Evolutionary conservation across 2,329 filamentous ascomycete species (phyloP).

Genomic region (Scedosporium apiospermum): DNA sequence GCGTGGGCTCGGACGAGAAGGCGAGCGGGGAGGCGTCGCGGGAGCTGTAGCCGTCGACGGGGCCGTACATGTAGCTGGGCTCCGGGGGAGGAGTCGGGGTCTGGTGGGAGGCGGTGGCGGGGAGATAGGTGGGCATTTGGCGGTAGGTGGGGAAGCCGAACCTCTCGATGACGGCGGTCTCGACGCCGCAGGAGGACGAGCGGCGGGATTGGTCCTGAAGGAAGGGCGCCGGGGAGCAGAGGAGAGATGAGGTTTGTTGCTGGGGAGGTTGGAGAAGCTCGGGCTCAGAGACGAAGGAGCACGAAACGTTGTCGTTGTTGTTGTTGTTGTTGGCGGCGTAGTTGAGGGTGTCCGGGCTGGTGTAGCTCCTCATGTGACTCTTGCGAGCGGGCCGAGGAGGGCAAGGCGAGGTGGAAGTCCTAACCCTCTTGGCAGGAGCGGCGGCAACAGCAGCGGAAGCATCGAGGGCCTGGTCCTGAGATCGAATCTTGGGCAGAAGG

Average conservation of each 20-base stretch:
- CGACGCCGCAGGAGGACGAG: conserved; percentile 58
- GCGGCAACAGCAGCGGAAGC: conserved; percentile 20
- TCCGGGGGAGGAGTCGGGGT: conserved; percentile 9
- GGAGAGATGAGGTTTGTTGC: conserved; percentile 32
- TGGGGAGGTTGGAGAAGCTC: conserved; percentile 16
- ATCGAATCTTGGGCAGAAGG: conserved; percentile 75
- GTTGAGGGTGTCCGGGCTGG: conserved; percentile 48
- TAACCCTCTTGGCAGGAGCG: conserved; percentile 43
- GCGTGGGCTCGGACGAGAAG: conserved; percentile 33
- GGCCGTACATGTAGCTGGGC: background rate
- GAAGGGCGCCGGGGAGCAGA: conserved; percentile 47
- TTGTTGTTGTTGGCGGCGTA: conserved; percentile 16
- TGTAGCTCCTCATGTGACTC: conserved; percentile 48
- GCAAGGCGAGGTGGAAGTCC: conserved; percentile 40
- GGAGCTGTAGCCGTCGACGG: conserved; percentile 7
- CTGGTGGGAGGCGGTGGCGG: conserved; percentile 17
- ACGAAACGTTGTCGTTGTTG: too few species aligned
- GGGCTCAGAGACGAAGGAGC: conserved; percentile 10
- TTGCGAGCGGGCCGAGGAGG: conserved; percentile 26
- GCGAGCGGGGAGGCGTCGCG: conserved; percentile 21
- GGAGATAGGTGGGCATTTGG: conserved; percentile 52
- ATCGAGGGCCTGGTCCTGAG: conserved; percentile 70
- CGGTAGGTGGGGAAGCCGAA: conserved; percentile 82
- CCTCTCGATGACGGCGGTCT: conserved; percentile 54
- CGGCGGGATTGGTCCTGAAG: conserved; percentile 44